Conservation (phyloP, 208 protist species). For the Wallacemonas sp. region DNA sequence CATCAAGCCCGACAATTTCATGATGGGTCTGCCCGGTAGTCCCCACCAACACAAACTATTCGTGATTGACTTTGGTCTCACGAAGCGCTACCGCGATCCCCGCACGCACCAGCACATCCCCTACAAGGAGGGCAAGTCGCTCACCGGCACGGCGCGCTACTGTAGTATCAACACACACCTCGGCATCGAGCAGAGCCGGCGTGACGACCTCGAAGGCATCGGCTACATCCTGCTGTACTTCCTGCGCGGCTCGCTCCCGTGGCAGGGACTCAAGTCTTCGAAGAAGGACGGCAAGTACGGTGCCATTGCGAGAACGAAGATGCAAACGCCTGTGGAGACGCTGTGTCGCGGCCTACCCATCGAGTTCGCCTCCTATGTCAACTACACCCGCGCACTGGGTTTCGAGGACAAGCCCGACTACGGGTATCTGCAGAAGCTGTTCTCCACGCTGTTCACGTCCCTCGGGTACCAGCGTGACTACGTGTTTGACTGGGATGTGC, state of each 20-base stretch:
- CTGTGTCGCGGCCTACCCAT: constrained; percentile 94
- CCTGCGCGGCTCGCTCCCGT: constrained; percentile 97
- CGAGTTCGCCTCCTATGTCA: constrained; percentile 98
- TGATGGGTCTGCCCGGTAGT: constrained; percentile 79
- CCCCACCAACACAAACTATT: constrained; percentile 92
- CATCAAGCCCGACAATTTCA: constrained; percentile 95
- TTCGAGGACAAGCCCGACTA: constrained; percentile 99
- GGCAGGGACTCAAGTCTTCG: constrained; percentile 96
- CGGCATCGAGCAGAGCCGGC: constrained; percentile 96
- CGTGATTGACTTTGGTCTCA: constrained; percentile 99
- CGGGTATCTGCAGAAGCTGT: constrained; percentile 97
- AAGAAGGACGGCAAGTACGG: constrained; percentile 81
- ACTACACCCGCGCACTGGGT: constrained; percentile 95
- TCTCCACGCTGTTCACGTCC: constrained; percentile 97
- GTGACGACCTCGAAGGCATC: constrained; percentile 98
- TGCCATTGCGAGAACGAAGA: constrained; percentile 33
- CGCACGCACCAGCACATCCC: constrained; percentile 98
- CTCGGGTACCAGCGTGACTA: constrained; percentile 98
- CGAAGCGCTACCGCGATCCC: constrained; percentile 98
- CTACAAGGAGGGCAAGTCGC: constrained; percentile 98
- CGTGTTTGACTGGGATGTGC: constrained; percentile 98
- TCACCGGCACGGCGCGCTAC: constrained; percentile 99
- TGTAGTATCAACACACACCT: constrained; percentile 99
- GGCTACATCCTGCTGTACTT: constrained; percentile 99
- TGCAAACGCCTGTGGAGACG: constrained; percentile 79